Percentiles rank a stretch among this genome's conserved stretches.
Evolutionary conservation across 352 stramenopile genomes (phyloP).

Genomic region (Plasmopara halstedii): DNA sequence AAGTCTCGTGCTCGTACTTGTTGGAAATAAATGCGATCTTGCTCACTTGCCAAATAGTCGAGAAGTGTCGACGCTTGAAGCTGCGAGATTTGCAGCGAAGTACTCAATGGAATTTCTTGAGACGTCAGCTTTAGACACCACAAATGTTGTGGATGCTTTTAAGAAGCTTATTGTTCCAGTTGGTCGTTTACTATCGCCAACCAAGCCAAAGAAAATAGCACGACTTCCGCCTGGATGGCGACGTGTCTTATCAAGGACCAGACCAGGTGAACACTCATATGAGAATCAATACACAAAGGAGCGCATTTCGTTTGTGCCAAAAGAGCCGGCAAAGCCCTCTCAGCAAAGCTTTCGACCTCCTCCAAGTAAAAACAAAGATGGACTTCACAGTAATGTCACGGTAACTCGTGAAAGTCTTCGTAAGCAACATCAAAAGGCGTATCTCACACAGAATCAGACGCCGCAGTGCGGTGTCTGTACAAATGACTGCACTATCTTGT

Average conservation of each 20-base stretch:
- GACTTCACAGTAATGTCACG: constrained; percentile 35
- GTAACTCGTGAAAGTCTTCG: constrained; percentile 82
- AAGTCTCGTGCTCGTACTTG: constrained; percentile 75
- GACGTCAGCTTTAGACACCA: constrained; percentile 76
- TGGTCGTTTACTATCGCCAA: constrained; percentile 61
- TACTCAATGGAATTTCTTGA: constrained; percentile 85
- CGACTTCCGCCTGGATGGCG: constrained; percentile 64
- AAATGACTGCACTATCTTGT: constrained; percentile 53
- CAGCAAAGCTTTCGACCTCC: constrained; percentile 71
- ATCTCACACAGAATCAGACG: constrained; percentile 61
- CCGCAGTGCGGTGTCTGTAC: constrained; percentile 56
- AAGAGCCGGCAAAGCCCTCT: constrained; percentile 79
- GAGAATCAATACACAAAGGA: constrained; percentile 87
- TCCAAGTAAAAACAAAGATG: constrained; percentile 20
- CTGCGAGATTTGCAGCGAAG: constrained; percentile 66
- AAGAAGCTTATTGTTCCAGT: constrained; percentile 85
- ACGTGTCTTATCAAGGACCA: constrained; percentile 75
- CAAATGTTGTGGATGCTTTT: constrained; percentile 83
- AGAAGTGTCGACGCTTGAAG: constrained; percentile 82
- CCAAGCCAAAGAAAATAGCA: constrained; percentile 53
- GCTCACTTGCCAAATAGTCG: constrained; percentile 64
- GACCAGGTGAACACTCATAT: constrained; percentile 81
- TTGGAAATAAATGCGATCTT: constrained; percentile 86
- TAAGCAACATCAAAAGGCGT: constrained; percentile 76
- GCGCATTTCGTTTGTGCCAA: constrained; percentile 79